These are phyloP conservation scores for Castanospermum australe DNA, from an alignment of 306 rosid species.

Conservation along the genomic window DNA sequence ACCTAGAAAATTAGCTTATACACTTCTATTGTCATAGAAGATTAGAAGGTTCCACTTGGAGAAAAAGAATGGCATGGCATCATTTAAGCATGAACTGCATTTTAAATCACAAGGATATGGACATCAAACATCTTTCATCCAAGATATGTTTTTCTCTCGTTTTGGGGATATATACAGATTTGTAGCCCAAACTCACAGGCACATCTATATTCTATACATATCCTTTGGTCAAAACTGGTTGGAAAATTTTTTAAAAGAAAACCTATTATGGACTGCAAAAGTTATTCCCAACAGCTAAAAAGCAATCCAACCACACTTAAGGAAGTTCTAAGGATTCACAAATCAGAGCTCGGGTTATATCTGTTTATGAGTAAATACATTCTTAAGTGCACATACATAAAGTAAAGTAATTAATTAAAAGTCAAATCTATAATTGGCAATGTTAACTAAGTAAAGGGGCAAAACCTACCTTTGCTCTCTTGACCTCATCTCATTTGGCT, in stretches of 20 bases:
- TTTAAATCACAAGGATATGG: neutral
- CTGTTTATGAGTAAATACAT: neutral
- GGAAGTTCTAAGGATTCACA: neutral
- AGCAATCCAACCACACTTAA: neutral
- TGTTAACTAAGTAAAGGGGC: neutral
- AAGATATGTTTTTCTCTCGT: too few relatives aligned
- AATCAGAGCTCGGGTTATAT: neutral
- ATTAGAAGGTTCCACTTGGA: neutral
- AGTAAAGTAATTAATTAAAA: neutral
- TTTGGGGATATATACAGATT: neutral
- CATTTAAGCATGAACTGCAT: neutral
- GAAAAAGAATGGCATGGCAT: neutral
- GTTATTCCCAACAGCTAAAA: neutral
- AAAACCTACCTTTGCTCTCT: conserved; percentile 72
- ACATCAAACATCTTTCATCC: neutral
- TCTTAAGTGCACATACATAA: neutral
- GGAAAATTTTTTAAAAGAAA: neutral
- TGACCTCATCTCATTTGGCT: conserved; percentile 87
- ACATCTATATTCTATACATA: too few relatives aligned
- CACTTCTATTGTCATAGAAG: neutral
- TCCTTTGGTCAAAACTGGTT: neutral
- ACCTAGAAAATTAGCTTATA: neutral
- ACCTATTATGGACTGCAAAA: neutral
- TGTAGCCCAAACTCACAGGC: neutral
- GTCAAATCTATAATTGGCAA: neutral